A percentile compares a stretch with the other conserved stretches of the same genome.
Conservation (phyloP, 2,329 filamentous ascomycete genomes). For the Juglanconis sp. region DNA sequence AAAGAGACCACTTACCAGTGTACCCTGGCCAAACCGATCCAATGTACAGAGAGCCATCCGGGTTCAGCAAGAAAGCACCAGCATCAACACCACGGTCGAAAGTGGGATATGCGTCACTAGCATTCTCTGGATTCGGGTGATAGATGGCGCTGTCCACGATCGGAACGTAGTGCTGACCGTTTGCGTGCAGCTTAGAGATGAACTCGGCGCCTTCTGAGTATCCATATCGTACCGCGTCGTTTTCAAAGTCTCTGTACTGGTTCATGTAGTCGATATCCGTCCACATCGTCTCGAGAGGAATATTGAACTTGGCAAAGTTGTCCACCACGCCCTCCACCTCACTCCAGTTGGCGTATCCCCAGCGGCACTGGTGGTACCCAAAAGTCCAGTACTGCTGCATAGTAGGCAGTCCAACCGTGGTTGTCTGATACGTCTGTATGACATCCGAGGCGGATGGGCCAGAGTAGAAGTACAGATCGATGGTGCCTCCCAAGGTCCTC, state of each 20-base stretch:
- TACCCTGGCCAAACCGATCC: slow-evolving; percentile 74
- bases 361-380: slow-evolving; percentile 80
- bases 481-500: slow-evolving; percentile 70
- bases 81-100: slow-evolving; percentile 61
- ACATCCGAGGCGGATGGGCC: slow-evolving; percentile 68
- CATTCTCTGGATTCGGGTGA: slow-evolving; percentile 67
- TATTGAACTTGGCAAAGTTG: slow-evolving; percentile 60
- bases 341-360: slow-evolving; percentile 76
- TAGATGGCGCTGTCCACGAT: slow-evolving; percentile 74
- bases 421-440: slow-evolving; percentile 66
- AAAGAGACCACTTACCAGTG: slow-evolving; percentile 33
- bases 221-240: slow-evolving; percentile 55
- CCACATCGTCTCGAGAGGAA: slow-evolving; percentile 74
- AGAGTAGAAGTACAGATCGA: slow-evolving; percentile 77
- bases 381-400: slow-evolving; percentile 82
- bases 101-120: slow-evolving; percentile 58
- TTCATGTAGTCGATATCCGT: slow-evolving; percentile 72
- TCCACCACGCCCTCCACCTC: slow-evolving; percentile 63
- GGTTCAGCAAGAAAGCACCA: slow-evolving; percentile 52
- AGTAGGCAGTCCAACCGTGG: slow-evolving; percentile 65
- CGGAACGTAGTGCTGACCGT: slow-evolving; percentile 66
- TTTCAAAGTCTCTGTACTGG: slow-evolving; percentile 59
- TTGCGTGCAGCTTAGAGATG: slow-evolving; percentile 58
- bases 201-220: slow-evolving; percentile 58
- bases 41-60: slow-evolving; percentile 54